Base-by-base conservation (phyloP, 163 green algal genomes). In the Chlamydomonas reinhardtii region DNA sequence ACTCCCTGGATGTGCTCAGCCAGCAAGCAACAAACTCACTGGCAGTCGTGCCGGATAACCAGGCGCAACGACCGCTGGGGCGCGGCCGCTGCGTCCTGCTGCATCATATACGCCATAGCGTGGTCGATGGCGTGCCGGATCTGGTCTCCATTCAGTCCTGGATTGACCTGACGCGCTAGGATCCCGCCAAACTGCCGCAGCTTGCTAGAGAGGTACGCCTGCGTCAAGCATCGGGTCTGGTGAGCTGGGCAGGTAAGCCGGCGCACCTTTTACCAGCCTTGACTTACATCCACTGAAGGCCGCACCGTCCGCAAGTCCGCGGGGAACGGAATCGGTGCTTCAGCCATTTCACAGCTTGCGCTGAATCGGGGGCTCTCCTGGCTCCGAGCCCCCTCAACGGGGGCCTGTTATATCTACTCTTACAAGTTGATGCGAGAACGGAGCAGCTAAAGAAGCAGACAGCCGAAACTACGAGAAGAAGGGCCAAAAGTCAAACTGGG, bases 11-110 rank as follows among this genome's bases (percentile, higher is more conserved):
- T 1, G 48, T 56, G 48, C 9, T 19, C 48, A 17, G 6, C 48
- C 48, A 22, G 12, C 48, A 17, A 56, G 14, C 11, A n/a, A n/a
- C n/a, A n/a, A n/a, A 88, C 91, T 94, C 71, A 94, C 91, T 93
- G 76, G 92, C 92, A 95, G 70, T 95, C 92, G 37, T 95, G 92
- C 39, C 90, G 82, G 39, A 95, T 80, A 12, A 95, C 92, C 32
- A 95, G 84, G 20, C 92, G 84, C 78, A 95, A 76, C 3, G 65
- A 22, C 0, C 82, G 72, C 43, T 64, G 37, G 14, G 76, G 74
- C n/a, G 20, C 72, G 24, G 83, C 68, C 35, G 43, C 17, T 9
- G 80, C 59, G 12, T 90, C 89, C 29, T 91, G 81, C 64, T 89
- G 39, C 6, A 56, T 48, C 48, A 92, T 69, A 5, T 31, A 19